A percentile compares a stretch with the other conserved stretches of the same genome.
Conservation (phyloP, 805 yeast genomes). For the Ascoidea tarda region DNA sequence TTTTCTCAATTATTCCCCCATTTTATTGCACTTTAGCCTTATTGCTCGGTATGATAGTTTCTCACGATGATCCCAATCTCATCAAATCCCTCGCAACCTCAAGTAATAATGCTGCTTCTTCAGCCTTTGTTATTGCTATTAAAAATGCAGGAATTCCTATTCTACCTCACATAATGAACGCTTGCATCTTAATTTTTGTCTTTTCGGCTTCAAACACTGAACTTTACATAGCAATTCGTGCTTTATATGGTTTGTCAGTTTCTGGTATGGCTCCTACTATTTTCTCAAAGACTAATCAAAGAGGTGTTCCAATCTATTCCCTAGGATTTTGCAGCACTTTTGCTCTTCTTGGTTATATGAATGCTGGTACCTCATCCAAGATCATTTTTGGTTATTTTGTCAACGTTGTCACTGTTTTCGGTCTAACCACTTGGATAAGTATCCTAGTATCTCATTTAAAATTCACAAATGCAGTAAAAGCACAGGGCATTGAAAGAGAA, state of each 20-base stretch:
- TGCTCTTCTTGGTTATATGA: conserved; percentile 34
- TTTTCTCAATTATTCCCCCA: conserved; percentile 42
- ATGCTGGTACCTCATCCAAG: conserved; percentile 38
- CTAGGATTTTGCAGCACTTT: conserved; percentile 19
- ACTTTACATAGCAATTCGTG: conserved; percentile 64
- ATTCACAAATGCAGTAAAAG: conserved; percentile 49
- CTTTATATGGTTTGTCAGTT: conserved; percentile 53
- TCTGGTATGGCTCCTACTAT: conserved; percentile 62
- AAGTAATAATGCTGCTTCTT: conserved; percentile 40
- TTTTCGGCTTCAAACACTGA: conserved; percentile 54
- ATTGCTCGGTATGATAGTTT: conserved; percentile 45
- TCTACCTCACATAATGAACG: conserved; percentile 48
- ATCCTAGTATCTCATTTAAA: conserved; percentile 53
- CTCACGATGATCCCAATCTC: conserved; percentile 18
- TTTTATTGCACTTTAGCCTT: conserved; percentile 46
- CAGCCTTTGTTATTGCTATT: conserved; percentile 58
- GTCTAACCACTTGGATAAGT: conserved; percentile 61
- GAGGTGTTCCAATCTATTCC: conserved; percentile 57
- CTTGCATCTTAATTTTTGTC: conserved; percentile 45
- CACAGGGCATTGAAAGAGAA: conserved; percentile 48
- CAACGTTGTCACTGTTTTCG: conserved; percentile 63
- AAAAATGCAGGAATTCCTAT: conserved; percentile 47
- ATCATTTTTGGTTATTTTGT: conserved; percentile 55
- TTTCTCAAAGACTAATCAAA: conserved; percentile 46
- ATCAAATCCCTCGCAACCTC: conserved; percentile 29